phyloP scores from a whole-genome alignment of 176 grass and related monocot species.

The Oryza nivara region DNA sequence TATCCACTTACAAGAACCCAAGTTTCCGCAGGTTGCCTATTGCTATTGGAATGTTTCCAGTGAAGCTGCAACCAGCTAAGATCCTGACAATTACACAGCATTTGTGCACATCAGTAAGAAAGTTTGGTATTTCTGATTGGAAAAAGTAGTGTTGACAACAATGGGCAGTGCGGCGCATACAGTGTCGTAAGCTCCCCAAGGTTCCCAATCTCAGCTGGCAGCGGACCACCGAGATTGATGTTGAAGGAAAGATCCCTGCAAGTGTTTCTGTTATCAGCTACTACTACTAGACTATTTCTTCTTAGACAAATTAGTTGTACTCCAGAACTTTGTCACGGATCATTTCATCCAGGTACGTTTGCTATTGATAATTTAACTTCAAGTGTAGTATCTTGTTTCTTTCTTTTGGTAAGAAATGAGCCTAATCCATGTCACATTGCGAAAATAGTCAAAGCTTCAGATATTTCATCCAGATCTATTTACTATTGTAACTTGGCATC shows the following conservation, averaged over 20 bases:
- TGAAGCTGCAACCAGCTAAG: slow-evolving; percentile 53
- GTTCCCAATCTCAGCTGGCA: slow-evolving; percentile 49
- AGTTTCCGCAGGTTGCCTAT: slow-evolving; percentile 44
- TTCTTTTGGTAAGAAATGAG: background rate
- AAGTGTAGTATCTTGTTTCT: background rate
- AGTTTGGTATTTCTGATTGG: background rate
- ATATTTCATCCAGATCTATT: background rate
- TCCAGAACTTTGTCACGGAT: background rate
- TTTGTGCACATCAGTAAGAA: background rate
- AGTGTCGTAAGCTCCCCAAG: slow-evolving; percentile 33
- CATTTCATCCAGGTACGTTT: background rate
- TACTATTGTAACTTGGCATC: background rate
- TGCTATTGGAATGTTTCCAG: slow-evolving; percentile 45
- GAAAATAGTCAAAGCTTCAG: background rate
- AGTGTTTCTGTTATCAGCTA: background rate
- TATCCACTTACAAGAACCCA: slow-evolving; percentile 47
- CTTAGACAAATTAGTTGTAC: background rate
- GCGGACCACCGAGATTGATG: slow-evolving; percentile 28
- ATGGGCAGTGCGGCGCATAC: slow-evolving; percentile 25
- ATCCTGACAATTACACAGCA: slow-evolving; percentile 34
- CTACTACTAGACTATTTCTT: background rate
- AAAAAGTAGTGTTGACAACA: background rate
- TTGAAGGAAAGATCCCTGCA: slow-evolving; percentile 68
- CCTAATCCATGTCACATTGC: slow-evolving; percentile 19
- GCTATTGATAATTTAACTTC: background rate